Percentiles rank a stretch among this genome's conserved stretches.
Evolutionary conservation across 2,329 filamentous ascomycete species (phyloP).

Genomic region (Emericellopsis atlantica): DNA sequence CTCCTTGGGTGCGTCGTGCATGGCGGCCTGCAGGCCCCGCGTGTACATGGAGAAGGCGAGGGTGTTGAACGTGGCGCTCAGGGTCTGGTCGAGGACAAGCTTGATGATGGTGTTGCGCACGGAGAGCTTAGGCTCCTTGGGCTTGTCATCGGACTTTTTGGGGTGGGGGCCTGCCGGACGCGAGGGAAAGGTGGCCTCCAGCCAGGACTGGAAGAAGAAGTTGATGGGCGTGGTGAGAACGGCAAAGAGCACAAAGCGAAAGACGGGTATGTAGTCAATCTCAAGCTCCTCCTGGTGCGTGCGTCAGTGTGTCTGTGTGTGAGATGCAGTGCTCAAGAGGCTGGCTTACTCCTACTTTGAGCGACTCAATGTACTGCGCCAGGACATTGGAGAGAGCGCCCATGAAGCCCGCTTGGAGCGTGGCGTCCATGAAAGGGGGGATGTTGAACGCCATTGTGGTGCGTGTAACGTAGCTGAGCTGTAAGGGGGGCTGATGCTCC

Average conservation of each 20-base stretch:
- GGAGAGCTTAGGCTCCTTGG: slow-evolving; percentile 35
- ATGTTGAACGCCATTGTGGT: background rate
- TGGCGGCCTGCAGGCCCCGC: slow-evolving; percentile 39
- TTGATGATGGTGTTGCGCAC: slow-evolving; percentile 54
- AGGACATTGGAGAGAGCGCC: slow-evolving; percentile 58
- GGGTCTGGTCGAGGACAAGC: slow-evolving; percentile 54
- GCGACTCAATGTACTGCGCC: slow-evolving; percentile 57
- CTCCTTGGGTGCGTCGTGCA: slow-evolving; percentile 24
- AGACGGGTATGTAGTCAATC: slow-evolving; percentile 54
- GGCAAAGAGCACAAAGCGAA: slow-evolving; percentile 68
- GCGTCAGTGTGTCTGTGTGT: background rate
- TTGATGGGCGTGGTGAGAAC: slow-evolving; percentile 69
- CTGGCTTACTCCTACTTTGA: slow-evolving; percentile 40
- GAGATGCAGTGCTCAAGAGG: background rate
- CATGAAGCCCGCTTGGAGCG: slow-evolving; percentile 53
- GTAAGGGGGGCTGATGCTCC: too few species aligned
- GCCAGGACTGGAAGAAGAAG: slow-evolving; percentile 68
- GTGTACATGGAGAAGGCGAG: slow-evolving; percentile 49
- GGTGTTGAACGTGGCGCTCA: slow-evolving; percentile 54
- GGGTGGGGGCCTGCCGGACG: slow-evolving; percentile 25
- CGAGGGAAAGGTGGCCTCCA: slow-evolving; percentile 65
- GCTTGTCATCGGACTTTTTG: slow-evolving; percentile 22
- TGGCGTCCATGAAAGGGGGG: slow-evolving; percentile 41
- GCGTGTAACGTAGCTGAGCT: too few species aligned
- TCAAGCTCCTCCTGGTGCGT: slow-evolving; percentile 37